Evolutionary conservation across 2,329 filamentous ascomycete species (phyloP).

Genomic region (Teratosphaeria epicoccoides): DNA sequence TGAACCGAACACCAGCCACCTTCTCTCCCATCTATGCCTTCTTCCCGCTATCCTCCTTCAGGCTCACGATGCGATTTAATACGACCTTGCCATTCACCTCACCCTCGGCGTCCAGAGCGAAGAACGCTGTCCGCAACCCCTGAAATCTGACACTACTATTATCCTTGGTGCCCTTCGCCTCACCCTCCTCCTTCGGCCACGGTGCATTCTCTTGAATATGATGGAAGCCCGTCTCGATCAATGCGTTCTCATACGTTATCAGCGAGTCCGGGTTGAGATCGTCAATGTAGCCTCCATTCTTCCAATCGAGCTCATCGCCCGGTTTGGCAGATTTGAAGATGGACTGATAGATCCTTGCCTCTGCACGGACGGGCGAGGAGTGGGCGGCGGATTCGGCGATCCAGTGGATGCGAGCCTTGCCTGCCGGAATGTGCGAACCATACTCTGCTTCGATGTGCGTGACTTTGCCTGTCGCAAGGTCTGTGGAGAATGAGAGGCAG

Average conservation of each 20-base stretch:
- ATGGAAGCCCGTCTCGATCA: slow-evolving; percentile 74
- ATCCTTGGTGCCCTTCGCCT: slow-evolving; percentile 45
- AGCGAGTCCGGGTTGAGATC: slow-evolving; percentile 81
- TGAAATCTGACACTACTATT: slow-evolving; percentile 80
- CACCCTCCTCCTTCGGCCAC: slow-evolving; percentile 71
- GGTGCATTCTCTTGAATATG: slow-evolving; percentile 64
- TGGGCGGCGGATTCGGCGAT: slow-evolving; percentile 59
- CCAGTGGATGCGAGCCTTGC: slow-evolving; percentile 68
- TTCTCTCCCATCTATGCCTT: slow-evolving; percentile 11
- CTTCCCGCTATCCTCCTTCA: slow-evolving; percentile 81
- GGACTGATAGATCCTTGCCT: slow-evolving; percentile 67
- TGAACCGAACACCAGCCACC: neutral
- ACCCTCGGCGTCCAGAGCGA: slow-evolving; percentile 63
- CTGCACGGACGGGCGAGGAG: slow-evolving; percentile 50
- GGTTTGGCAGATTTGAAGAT: slow-evolving; percentile 85
- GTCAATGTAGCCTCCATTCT: slow-evolving; percentile 67
- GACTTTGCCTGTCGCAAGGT: slow-evolving; percentile 52
- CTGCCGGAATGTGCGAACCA: slow-evolving; percentile 48
- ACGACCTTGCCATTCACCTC: slow-evolving; percentile 60
- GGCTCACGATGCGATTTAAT: slow-evolving; percentile 79
- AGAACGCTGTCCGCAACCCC: slow-evolving; percentile 79
- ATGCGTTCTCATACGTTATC: slow-evolving; percentile 62
- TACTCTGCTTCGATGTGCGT: slow-evolving; percentile 57
- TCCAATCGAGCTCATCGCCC: slow-evolving; percentile 49
- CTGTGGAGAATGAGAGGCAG: slow-evolving; percentile 57